Evolutionary conservation across 495 filamentous ascomycete genomes (phyloP).

Genomic region (Daldinia grandis): DNA sequence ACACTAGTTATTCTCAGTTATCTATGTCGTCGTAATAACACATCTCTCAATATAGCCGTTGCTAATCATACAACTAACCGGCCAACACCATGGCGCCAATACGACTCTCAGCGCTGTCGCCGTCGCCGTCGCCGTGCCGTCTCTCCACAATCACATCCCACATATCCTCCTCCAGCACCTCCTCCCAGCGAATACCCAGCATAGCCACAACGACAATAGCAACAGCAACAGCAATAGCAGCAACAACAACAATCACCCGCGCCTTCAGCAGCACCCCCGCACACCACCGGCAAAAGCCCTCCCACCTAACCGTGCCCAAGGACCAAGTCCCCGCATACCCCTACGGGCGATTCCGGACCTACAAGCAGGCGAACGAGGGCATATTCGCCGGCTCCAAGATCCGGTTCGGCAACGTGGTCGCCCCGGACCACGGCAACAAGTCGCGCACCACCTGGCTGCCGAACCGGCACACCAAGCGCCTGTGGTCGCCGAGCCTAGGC

Average conservation of each 20-base stretch:
- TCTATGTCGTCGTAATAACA: background rate
- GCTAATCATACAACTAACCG: background rate
- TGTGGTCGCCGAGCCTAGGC: constrained; percentile 74
- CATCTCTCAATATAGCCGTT: background rate
- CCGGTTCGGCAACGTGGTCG: constrained; percentile 92
- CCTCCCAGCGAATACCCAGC: constrained; percentile 27
- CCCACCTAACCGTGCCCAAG: constrained; percentile 41
- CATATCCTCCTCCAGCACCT: background rate
- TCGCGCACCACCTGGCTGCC: constrained; percentile 87
- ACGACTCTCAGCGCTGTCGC: constrained; percentile 23
- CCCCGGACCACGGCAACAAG: constrained; percentile 77
- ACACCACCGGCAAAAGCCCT: constrained; percentile 40
- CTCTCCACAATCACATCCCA: constrained; percentile 17
- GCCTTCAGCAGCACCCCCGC: constrained; percentile 38
- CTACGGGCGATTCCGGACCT: constrained; percentile 77
- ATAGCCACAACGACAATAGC: too few species aligned
- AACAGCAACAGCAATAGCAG: background rate
- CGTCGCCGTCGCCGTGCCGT: constrained; percentile 33
- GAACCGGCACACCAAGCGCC: constrained; percentile 80
- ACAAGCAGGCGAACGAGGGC: constrained; percentile 87
- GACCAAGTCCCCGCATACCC: constrained; percentile 77
- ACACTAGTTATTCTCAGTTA: background rate
- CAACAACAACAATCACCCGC: background rate
- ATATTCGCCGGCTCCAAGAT: constrained; percentile 82
- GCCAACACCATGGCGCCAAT: constrained; percentile 20